Conservation (phyloP, 2,329 filamentous ascomycete genomes). For the Phialophora verrucosa region DNA sequence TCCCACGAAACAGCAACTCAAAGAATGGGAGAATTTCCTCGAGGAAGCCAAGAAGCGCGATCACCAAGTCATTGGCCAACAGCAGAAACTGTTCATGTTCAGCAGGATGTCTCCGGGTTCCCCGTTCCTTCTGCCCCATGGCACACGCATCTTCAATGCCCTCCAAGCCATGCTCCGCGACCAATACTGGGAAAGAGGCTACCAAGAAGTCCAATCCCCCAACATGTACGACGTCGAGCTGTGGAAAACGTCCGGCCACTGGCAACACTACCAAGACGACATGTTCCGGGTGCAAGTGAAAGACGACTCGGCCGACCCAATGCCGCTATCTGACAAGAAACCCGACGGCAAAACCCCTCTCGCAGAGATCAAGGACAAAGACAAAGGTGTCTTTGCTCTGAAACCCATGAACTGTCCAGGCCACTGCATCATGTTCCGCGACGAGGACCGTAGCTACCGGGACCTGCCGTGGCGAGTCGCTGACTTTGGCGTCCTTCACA, state of each 20-base stretch:
- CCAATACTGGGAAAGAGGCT: conserved; percentile 91
- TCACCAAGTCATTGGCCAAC: conserved; percentile 88
- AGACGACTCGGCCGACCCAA: conserved; percentile 37
- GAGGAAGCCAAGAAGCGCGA: conserved; percentile 98
- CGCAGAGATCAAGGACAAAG: conserved; percentile 52
- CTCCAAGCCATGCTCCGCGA: conserved; percentile 79
- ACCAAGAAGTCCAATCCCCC: conserved; percentile 92
- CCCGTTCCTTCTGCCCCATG: conserved; percentile 89
- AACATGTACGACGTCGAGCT: conserved; percentile 95
- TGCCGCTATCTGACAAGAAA: conserved; percentile 38
- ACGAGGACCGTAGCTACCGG: conserved; percentile 82
- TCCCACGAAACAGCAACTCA: conserved; percentile 94
- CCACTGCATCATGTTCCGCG: conserved; percentile 81
- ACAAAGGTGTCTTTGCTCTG: conserved; percentile 83
- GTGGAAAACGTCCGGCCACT: conserved; percentile 95
- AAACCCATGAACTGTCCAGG: conserved; percentile 99
- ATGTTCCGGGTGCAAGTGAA: conserved; percentile 80
- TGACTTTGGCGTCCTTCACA: conserved; percentile 93
- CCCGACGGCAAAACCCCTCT: conserved; percentile 32
- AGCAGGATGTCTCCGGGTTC: conserved; percentile 91
- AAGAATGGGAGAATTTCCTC: conserved; percentile 91
- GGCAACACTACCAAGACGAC: conserved; percentile 91
- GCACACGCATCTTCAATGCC: conserved; percentile 90
- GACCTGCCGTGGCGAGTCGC: conserved; percentile 91
- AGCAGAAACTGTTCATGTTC: conserved; percentile 98